Percentiles rank a stretch among this genome's conserved stretches.
phyloP scores from a whole-genome alignment of 768 basidiomycete species.

The Suillus plorans region DNA sequence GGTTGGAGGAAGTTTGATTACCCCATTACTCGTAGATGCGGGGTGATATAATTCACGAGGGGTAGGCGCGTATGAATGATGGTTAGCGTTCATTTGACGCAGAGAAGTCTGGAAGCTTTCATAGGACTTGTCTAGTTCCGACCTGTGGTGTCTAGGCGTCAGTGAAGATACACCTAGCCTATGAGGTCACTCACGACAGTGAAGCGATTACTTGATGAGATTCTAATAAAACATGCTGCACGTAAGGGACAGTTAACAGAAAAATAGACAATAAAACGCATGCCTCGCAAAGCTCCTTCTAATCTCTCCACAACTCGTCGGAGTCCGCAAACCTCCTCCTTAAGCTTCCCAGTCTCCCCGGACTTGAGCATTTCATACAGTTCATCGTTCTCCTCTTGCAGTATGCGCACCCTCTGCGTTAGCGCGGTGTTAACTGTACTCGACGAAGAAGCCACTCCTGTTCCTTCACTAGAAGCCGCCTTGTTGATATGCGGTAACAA shows the following conservation, averaged over 20 bases:
- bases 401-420: slow-evolving; percentile 64
- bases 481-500: slow-evolving; percentile 65
- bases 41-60: slow-evolving; percentile 47
- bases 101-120: slow-evolving; percentile 52
- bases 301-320: slow-evolving; percentile 66
- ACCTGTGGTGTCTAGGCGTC: slow-evolving; percentile 39
- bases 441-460: slow-evolving; percentile 35
- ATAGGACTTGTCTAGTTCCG: slow-evolving; percentile 77
- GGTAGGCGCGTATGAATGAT: slow-evolving; percentile 41
- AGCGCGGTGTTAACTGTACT: slow-evolving; percentile 72
- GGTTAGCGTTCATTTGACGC: slow-evolving; percentile 40
- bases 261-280: slow-evolving; percentile 7
- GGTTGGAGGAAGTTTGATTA: slow-evolving; percentile 63
- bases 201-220: slow-evolving; percentile 71
- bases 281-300: slow-evolving; percentile 78
- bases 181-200: slow-evolving; percentile 57
- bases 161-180: slow-evolving; percentile 10
- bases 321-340: slow-evolving; percentile 76
- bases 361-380: slow-evolving; percentile 72
- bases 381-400: slow-evolving; percentile 89
- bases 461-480: slow-evolving; percentile 29
- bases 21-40: slow-evolving; percentile 31
- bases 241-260: slow-evolving; percentile 6
- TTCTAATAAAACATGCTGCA: slow-evolving; percentile 43
- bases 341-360: slow-evolving; percentile 77